Conservation (phyloP, 495 filamentous ascomycete species). For the Penicillium canescens region DNA sequence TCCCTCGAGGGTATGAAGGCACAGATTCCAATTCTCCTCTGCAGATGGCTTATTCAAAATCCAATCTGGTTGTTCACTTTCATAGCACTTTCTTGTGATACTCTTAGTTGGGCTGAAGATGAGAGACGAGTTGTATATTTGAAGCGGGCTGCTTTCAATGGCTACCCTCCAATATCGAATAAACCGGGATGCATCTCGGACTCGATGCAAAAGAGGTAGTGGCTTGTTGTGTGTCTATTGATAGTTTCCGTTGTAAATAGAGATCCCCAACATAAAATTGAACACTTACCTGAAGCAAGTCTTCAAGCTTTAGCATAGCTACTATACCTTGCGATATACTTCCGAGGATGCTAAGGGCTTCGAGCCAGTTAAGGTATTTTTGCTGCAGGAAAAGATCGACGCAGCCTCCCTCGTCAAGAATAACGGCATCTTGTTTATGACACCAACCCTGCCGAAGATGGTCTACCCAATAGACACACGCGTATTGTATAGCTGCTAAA, state of each 20-base stretch:
- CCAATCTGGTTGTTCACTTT: constrained; percentile 15
- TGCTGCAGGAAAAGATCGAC: constrained; percentile 22
- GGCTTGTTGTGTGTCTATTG: background rate
- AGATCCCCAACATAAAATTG: too few relatives aligned
- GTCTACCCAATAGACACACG: constrained; percentile 42
- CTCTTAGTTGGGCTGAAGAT: constrained; percentile 29
- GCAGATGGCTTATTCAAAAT: constrained; percentile 12
- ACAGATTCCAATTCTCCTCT: constrained; percentile 14
- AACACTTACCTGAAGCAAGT: constrained; percentile 12
- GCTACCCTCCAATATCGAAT: constrained; percentile 18
- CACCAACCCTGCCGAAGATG: constrained; percentile 27
- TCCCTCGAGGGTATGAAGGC: constrained; percentile 12
- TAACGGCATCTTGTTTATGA: too few relatives aligned
- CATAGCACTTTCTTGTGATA: constrained; percentile 18
- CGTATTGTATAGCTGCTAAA: constrained; percentile 22
- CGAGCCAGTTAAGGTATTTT: constrained; percentile 37
- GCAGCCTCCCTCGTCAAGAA: constrained; percentile 4
- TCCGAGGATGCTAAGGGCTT: constrained; percentile 32
- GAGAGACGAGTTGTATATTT: constrained; percentile 31
- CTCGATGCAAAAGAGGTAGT: constrained; percentile 11
- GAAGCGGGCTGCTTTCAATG: constrained; percentile 31
- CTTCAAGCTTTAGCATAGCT: constrained; percentile 13
- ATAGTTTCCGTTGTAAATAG: background rate
- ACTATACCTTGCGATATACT: constrained; percentile 23
- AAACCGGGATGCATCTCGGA: constrained; percentile 33